Conservation (phyloP, 495 filamentous ascomycete genomes). For the Penicillium pulvis region DNA sequence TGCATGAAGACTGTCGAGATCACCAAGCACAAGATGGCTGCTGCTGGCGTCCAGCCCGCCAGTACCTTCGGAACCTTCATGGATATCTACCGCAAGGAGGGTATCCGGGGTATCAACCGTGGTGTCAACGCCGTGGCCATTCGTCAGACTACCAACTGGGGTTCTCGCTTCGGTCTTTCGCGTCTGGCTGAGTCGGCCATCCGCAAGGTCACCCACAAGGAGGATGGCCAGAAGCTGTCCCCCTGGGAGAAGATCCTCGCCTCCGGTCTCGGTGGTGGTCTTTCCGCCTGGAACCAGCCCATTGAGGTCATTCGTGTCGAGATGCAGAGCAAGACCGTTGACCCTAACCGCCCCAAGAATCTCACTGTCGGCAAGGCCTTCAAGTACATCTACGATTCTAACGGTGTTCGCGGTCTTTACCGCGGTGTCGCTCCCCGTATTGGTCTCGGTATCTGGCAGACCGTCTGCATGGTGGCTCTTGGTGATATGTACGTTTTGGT, state of each 20-base stretch:
- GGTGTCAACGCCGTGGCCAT: slow-evolving; percentile 98
- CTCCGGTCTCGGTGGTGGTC: slow-evolving; percentile 83
- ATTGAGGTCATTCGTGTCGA: slow-evolving; percentile 99
- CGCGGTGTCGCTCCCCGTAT: slow-evolving; percentile 93
- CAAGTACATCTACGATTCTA: slow-evolving; percentile 87
- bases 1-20: slow-evolving; percentile 99
- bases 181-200: slow-evolving; percentile 89
- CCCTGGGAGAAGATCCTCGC: slow-evolving; percentile 88
- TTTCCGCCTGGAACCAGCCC: slow-evolving; percentile 98
- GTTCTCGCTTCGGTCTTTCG: slow-evolving; percentile 89
- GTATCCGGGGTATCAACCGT: slow-evolving; percentile 94
- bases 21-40: slow-evolving; percentile 93
- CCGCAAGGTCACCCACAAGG: slow-evolving; percentile 77
- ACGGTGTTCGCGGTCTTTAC: slow-evolving; percentile 92
- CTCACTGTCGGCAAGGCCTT: slow-evolving; percentile 92
- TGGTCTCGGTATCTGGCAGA: slow-evolving; percentile 97
- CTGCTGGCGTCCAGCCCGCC: slow-evolving; percentile 76
- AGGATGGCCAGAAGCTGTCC: slow-evolving; percentile 71
- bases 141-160: slow-evolving; percentile 99
- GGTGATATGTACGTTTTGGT: slow-evolving; percentile 85
- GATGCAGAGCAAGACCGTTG: slow-evolving; percentile 98
- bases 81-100: slow-evolving; percentile 94
- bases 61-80: slow-evolving; percentile 93
- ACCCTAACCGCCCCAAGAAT: slow-evolving; percentile 97
- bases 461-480: slow-evolving; percentile 99